phyloP scores from a whole-genome alignment of 1,139 yeast genomes.

The Groenewaldozyma auringiensis region DNA sequence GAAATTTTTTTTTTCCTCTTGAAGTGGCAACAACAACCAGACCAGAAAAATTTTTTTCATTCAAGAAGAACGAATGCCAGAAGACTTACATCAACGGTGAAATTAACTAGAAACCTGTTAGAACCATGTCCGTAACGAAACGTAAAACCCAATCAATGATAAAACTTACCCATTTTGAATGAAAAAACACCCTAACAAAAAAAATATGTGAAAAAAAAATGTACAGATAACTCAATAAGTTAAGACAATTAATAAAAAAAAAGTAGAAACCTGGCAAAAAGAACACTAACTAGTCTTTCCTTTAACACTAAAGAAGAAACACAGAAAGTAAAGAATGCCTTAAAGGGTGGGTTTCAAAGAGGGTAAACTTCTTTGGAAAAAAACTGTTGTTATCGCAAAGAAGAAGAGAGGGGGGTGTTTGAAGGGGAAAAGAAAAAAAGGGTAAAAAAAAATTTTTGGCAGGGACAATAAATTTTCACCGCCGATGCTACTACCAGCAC shows the following conservation, averaged over 20 bases:
- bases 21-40: too few species aligned
- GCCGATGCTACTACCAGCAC: too few species aligned
- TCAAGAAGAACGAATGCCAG: too few species aligned
- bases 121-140: too few species aligned
- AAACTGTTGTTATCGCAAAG: conserved; percentile 3
- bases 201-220: conserved; percentile 4
- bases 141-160: too few species aligned
- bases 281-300: too few species aligned
- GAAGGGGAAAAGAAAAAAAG: conserved; percentile 1
- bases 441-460: conserved; percentile 1
- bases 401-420: conserved; percentile 1
- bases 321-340: not conserved
- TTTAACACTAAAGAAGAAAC: too few species aligned
- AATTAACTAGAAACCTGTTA: too few species aligned
- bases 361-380: not conserved
- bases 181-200: not conserved
- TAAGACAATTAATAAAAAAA: not conserved
- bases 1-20: too few species aligned
- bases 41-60: too few species aligned
- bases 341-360: not conserved
- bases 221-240: not conserved
- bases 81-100: conserved; percentile 32
- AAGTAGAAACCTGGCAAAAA: not conserved
- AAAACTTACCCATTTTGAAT: conserved; percentile 30
- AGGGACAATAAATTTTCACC: not conserved